These are phyloP conservation scores for Alternaria consortialis DNA, from an alignment of 2,329 filamentous ascomycete species.

Conservation along the genomic window DNA sequence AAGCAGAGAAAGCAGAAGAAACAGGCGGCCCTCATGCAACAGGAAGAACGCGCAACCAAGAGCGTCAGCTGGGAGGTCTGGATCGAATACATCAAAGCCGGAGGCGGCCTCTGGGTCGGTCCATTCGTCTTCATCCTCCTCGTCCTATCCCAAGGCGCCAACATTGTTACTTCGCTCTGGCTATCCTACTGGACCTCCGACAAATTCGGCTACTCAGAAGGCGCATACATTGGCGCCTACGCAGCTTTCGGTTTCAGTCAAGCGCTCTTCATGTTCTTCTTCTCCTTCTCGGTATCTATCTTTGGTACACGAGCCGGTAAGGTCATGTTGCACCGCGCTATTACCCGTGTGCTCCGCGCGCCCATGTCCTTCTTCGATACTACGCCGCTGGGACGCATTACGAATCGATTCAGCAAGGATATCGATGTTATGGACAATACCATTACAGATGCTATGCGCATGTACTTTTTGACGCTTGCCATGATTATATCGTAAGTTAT, in stretches of 20 bases:
- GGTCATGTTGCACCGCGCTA: slow-evolving; percentile 80
- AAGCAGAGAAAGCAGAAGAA: slow-evolving; percentile 56
- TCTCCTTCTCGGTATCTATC: slow-evolving; percentile 79
- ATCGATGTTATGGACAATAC: slow-evolving; percentile 97
- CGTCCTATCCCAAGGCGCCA: slow-evolving; percentile 78
- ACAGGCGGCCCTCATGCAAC: slow-evolving; percentile 73
- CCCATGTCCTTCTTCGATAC: slow-evolving; percentile 96
- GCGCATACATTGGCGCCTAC: slow-evolving; percentile 73
- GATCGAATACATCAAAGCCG: slow-evolving; percentile 77
- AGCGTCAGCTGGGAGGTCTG: slow-evolving; percentile 85
- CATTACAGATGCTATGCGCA: slow-evolving; percentile 85
- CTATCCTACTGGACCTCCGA: slow-evolving; percentile 91
- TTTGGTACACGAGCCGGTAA: slow-evolving; percentile 84
- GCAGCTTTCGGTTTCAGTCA: slow-evolving; percentile 30
- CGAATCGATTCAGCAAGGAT: slow-evolving; percentile 94
- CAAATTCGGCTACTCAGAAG: slow-evolving; percentile 72
- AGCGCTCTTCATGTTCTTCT: slow-evolving; percentile 69
- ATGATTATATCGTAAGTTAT: slow-evolving; percentile 69
- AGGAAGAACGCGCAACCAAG: slow-evolving; percentile 73
- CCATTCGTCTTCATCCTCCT: slow-evolving; percentile 71
- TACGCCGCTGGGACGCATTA: slow-evolving; percentile 92
- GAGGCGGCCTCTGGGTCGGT: slow-evolving; percentile 74
- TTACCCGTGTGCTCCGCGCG: slow-evolving; percentile 74
- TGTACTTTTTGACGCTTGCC: slow-evolving; percentile 87
- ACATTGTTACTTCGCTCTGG: slow-evolving; percentile 90